Conservation (phyloP, 2,329 filamentous ascomycete species). For the Verticillium tricorpus region DNA sequence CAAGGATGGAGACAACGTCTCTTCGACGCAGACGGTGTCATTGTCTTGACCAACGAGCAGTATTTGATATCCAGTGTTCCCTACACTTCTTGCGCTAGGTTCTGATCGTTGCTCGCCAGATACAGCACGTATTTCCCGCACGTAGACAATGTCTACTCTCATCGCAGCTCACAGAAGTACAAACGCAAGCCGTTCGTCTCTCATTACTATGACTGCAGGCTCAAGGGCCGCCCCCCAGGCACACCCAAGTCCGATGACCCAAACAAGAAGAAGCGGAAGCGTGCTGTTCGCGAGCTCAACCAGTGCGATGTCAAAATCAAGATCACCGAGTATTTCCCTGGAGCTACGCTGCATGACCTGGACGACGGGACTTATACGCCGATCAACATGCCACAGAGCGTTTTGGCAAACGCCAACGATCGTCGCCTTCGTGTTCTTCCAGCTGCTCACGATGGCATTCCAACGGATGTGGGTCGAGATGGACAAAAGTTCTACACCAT, state of each 20-base stretch:
- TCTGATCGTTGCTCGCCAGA: conserved; percentile 31
- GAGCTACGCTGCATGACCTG: conserved; percentile 30
- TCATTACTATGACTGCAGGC: conserved; percentile 80
- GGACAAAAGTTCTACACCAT: conserved; percentile 66
- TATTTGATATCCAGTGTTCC: conserved; percentile 31
- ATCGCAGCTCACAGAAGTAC: conserved; percentile 75
- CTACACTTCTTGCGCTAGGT: conserved; percentile 6
- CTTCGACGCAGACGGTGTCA: conserved; percentile 70
- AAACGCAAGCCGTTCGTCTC: conserved; percentile 80
- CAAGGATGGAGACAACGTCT: conserved; percentile 65
- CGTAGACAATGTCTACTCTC: conserved; percentile 80
- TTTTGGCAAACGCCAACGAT: conserved; percentile 12
- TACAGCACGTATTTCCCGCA: conserved; percentile 80
- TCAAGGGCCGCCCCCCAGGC: conserved; percentile 74
- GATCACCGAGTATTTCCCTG: conserved; percentile 73
- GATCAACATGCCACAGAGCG: conserved; percentile 10
- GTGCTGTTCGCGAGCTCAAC: conserved; percentile 68
- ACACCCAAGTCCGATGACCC: conserved; percentile 77
- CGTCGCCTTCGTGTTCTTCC: conserved; percentile 13
- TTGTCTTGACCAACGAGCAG: conserved; percentile 71
- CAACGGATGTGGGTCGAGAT: conserved; percentile 26
- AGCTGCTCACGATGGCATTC: conserved; percentile 3
- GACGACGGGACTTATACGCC: conserved; percentile 11
- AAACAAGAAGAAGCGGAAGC: conserved; percentile 77
- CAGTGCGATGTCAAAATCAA: conserved; percentile 87